Evolutionary conservation across 2,329 filamentous ascomycete genomes (phyloP), one percentile per base, ranked within the genome.

Genomic region (Stagonosporopsis chrysanthemi): DNA sequence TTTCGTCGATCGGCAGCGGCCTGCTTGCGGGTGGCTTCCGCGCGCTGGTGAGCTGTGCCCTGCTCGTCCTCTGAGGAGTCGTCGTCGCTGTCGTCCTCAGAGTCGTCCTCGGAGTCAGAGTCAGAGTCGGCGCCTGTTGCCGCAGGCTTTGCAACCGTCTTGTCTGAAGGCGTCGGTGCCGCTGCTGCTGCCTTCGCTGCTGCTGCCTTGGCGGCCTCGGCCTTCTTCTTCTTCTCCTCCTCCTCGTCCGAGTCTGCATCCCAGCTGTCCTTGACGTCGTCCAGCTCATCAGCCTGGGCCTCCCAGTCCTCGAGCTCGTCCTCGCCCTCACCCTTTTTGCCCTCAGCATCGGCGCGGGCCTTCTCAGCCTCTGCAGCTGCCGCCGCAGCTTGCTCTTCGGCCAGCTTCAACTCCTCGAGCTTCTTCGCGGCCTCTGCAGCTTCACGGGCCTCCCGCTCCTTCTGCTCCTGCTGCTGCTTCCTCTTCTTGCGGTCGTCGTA

Each of bases 201-300:
- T 28, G 45, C 80, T 75, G 56, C 74, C 71, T 60, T 77, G 66
- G 47, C 55, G 29, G 11, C 62, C 35, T 66, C 66, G 28, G 62
- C 58, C 49, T 78, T 78, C 40, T 66, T 71, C 77, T 83, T 78
- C 40, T 66, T 71, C 77, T 83, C 81, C 71, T 79, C 76, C 68
- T 92, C 90, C 6, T 91, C 89, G 45, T 91, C 90, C 2, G 87
- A 88, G 52, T 92, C 90, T 31, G 90, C 92, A 75, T 98, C 94
- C 94, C 94, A 98, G 81, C 89, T 94, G 65, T 97, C 94, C 79
- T 97, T 97, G 70, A 96, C 84, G 58, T 90, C 88, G 15, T 89
- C 88, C 24, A 90, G 86, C 40, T 74, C 86, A 44, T 90, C 90
- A 24, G 88, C 90, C 46, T 91, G 88, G 28, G 88, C 87, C 77